Base-by-base conservation (phyloP, 805 yeast genomes). In the Nakazawaea ambrosiae region DNA sequence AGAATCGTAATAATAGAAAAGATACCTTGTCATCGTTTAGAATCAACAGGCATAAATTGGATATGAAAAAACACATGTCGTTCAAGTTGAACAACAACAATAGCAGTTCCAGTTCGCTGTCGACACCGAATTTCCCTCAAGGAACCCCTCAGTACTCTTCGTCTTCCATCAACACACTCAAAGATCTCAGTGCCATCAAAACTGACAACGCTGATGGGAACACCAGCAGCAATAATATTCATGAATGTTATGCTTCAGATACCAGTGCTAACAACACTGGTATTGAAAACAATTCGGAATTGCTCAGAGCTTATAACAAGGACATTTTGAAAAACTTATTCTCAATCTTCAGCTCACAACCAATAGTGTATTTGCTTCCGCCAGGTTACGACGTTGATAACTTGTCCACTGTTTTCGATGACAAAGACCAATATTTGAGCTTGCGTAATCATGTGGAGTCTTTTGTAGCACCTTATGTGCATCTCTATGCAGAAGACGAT, bases 401-500 rank as follows among this genome's bases (percentile, higher is more conserved):
- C 15, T 17, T 37, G 4, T 15, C 7, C 5, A 11, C 16, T 4
- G 20, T 20, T 16, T 26, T 31, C 7, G 3, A 9, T 7, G 25
- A 34, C 20, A 16, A 30, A 4, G 20, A 31, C 15, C 14, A 11
- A 4, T 34, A 12, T 5, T n/a, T 9, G 17, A 25, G 19, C 11
- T 33, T 38, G 23, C 12, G 26, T 18, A 8, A 9, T 17, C 14
- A 17, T 11, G 4, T 39, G 24, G 38, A 34, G 12, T 17, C 22
- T 5, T 42, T 53, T 6, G 45, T 59, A 14, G 28, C 43, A 6
- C 57, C 75, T 2, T 46, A 72, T 3, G 53, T 62, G 12, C 53
- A 53, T 24, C 58, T 72, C 1, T 46, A 70, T 12, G 49, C 57
- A 20, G 67, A 65, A 40, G 47, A 57, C 3, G 67, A 63, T 44